Evolutionary conservation across 225 moss, liverwort and hornwort genomes (phyloP).

Genomic region (Ulota crispa): DNA sequence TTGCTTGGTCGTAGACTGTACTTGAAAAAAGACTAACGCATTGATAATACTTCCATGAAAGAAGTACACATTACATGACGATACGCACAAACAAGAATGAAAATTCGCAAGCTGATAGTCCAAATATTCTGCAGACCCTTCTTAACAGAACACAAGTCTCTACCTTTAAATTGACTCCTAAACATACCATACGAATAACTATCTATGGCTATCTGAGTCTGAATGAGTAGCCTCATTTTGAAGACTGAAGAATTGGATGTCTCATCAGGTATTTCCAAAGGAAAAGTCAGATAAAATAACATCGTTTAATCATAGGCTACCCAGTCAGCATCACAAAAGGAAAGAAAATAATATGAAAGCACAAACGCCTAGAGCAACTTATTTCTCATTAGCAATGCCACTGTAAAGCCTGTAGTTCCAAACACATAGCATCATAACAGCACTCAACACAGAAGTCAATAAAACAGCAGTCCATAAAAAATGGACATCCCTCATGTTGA

Average conservation of each 20-base stretch:
- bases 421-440: conserved; percentile 31
- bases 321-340: not conserved
- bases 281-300: not conserved
- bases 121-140: not conserved
- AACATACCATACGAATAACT: no score
- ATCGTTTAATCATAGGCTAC: not conserved
- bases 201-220: not conserved
- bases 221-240: not conserved
- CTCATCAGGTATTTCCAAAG: not conserved
- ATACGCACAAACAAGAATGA: no score
- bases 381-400: conserved; percentile 17
- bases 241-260: not conserved
- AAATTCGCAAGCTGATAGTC: no score
- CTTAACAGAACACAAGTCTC: no score
- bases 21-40: no score
- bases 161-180: not conserved
- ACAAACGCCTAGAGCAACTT: conserved; percentile 6
- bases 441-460: not conserved
- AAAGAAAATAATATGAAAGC: not conserved
- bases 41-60: no score
- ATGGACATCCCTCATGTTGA: conserved; percentile 14
- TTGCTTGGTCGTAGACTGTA: no score
- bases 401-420: conserved; percentile 21
- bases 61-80: no score
- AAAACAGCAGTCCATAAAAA: not conserved